phyloP scores from a whole-genome alignment of 306 rosid species.

The Cyclanthera cordifolia region DNA sequence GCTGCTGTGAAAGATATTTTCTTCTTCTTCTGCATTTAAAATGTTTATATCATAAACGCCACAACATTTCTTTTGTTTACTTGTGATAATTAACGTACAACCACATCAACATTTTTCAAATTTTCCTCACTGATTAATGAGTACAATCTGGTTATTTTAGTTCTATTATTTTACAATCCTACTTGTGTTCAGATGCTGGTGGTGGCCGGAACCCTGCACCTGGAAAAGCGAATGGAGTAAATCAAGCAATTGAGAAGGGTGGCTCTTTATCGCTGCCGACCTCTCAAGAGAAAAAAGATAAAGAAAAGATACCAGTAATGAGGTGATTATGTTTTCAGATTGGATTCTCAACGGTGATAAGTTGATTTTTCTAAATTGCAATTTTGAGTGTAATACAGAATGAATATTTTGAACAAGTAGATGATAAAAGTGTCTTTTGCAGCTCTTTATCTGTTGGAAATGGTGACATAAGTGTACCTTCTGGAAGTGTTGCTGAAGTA shows the following conservation, averaged over 20 bases:
- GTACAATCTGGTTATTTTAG: background rate
- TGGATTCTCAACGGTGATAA: background rate
- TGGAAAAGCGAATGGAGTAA: slow-evolving; percentile 56
- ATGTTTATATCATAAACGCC: background rate
- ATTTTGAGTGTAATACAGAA: background rate
- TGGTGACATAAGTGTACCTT: slow-evolving; percentile 33
- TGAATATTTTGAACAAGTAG: slow-evolving; percentile 11
- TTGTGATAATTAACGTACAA: background rate
- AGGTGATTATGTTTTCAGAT: slow-evolving; percentile 32
- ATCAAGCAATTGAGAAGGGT: slow-evolving; percentile 50
- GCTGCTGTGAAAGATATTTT: slow-evolving; percentile 1
- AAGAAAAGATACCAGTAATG: slow-evolving; percentile 41
- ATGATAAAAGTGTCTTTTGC: slow-evolving; percentile 24
- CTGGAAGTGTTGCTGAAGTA: too few relatives aligned
- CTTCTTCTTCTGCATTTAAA: slow-evolving; percentile 7
- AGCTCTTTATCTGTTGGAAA: slow-evolving; percentile 48
- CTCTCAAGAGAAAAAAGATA: slow-evolving; percentile 45
- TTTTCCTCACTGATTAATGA: background rate
- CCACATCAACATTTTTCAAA: background rate
- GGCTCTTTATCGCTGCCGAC: slow-evolving; percentile 26
- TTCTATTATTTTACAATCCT: slow-evolving; percentile 8
- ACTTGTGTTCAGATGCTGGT: slow-evolving; percentile 46
- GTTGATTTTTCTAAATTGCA: background rate
- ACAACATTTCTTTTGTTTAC: background rate
- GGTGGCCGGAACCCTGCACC: slow-evolving; percentile 52